Evolutionary conservation across 768 basidiomycete genomes (phyloP), one percentile per base, ranked within the genome.

Genomic region (Agaricus bisporus): DNA sequence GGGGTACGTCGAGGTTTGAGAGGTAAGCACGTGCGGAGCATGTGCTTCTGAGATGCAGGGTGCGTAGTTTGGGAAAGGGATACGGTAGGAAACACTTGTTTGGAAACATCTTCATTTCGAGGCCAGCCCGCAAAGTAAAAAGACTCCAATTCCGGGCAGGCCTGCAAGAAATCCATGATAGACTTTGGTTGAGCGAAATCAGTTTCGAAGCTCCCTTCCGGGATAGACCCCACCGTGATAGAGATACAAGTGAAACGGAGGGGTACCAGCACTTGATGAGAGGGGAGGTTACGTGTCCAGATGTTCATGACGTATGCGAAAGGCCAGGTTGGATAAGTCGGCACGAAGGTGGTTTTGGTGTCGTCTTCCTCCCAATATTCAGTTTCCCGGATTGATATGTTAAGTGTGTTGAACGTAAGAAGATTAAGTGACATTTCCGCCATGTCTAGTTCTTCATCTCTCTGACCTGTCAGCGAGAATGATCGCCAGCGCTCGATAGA

Each of bases 21-120:
- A 91, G 77, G 38, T 90, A 66, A 49, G 76, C 74, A 49, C 88
- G 85, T 5, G 82, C 76, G 55, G 76, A 78, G 65, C 82, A 86
- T 15, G 85, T 80, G 59, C 71, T 73, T 46, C 77, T 75, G 29
- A 91, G 60, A 41, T 77, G 70, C 15, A 91, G 68, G 4, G 74
- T 77, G 50, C 77, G 78, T 55, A 91, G 74, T 37, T 71, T 72
- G 25, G 82, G 83, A n/a, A n/a, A 90, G 77, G 12, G 62, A 61
- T 47, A 80, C 77, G 38, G 80, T 61, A 22, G 74, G 73, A 5
- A 73, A 70, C 0, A 65, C 60, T 32, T 55, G 48, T 10, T 58
- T 59, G 38, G 54, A 42, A 38, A 64, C 53, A 39, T 69, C 49
- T 49, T 71, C 62, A 56, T 74, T 72, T 45, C 72, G 73, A 7